Evolutionary conservation across 768 basidiomycete species (phyloP), one percentile per base, ranked within the genome.

Genomic region (Tylopilus vinaceipallidus): DNA sequence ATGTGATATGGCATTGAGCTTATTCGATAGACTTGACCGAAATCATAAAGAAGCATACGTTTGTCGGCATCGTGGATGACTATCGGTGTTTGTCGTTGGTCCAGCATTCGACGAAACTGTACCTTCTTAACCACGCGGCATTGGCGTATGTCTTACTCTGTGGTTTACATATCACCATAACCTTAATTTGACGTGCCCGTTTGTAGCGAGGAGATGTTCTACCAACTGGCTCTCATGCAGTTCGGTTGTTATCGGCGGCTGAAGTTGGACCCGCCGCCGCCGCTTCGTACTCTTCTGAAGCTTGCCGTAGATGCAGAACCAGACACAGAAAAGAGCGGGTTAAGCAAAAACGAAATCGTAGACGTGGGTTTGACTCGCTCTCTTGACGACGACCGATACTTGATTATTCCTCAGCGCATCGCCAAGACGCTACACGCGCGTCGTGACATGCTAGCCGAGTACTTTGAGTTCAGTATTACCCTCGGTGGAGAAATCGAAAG

Each of bases 211-310:
- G 93, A 97, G 58, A 75, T 97, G 29, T 95, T 98, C 66, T 98
- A 97, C 68, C 97, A 99, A 62, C 78, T 99, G 7, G 91, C 83
- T 2, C 70, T 98, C 23, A 77, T 91, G 16, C 95, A 98, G 65
- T 99, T 99, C 60, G 91, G 94, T 2, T 80, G 88, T 53, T 80
- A 88, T 54, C 77, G 80, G 52, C 77, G 82, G 19, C 70, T 98
- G 43, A 85, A 84, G 53, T 75, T 98, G 3, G 85, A 94, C 30
- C 95, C 95, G 1, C 74, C 95, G 3, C 91, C 93, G 0, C 71
- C 82, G 0, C 63, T 98, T 14, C 77, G 76, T 2, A 78, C 78
- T 11, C 73, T 98, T 43, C 61, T 99, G 12, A 73, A 80, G 41
- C 80, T 98, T 6, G 95, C 93, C 0, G 83, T 95, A 13, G 93